Percentiles rank a stretch among this genome's conserved stretches.
phyloP scores from a whole-genome alignment of 2,329 filamentous ascomycete species.

The Penicillium sclerotigenum region DNA sequence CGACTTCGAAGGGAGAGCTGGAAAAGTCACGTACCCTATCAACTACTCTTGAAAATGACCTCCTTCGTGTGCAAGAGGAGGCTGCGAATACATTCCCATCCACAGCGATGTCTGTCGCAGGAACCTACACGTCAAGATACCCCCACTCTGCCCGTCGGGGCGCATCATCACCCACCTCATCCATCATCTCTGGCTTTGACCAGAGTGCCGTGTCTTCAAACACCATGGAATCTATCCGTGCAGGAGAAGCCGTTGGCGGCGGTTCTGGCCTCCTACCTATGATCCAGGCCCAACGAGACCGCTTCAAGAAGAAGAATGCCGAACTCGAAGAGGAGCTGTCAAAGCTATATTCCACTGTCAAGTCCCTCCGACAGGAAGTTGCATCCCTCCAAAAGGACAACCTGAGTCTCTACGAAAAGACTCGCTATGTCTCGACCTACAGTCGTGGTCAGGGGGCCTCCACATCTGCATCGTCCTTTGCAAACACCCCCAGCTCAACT shows the following conservation, averaged over 20 bases:
- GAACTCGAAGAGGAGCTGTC: slow-evolving; percentile 89
- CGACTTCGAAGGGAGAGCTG: slow-evolving; percentile 77
- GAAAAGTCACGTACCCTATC: slow-evolving; percentile 82
- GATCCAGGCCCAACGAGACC: slow-evolving; percentile 95
- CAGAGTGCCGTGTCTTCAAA: slow-evolving; percentile 54
- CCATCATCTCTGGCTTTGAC: slow-evolving; percentile 96
- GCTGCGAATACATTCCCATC: slow-evolving; percentile 76
- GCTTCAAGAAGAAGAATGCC: slow-evolving; percentile 93
- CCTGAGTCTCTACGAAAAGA: slow-evolving; percentile 94
- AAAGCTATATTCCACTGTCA: slow-evolving; percentile 75
- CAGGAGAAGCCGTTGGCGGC: slow-evolving; percentile 66
- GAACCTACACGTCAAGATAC: slow-evolving; percentile 80
- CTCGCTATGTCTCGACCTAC: slow-evolving; percentile 91
- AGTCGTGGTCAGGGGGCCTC: slow-evolving; percentile 64
- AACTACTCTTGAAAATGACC: slow-evolving; percentile 84
- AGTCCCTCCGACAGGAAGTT: slow-evolving; percentile 83
- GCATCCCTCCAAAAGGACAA: slow-evolving; percentile 94
- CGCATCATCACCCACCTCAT: slow-evolving; percentile 83
- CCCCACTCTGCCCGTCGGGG: slow-evolving; percentile 69
- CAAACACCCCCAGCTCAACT: slow-evolving; percentile 71
- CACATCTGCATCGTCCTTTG: slow-evolving; percentile 60
- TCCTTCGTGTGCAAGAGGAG: slow-evolving; percentile 82
- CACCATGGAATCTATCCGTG: slow-evolving; percentile 58
- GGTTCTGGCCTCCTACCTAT: slow-evolving; percentile 91
- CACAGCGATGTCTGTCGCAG: slow-evolving; percentile 86